Evolutionary conservation across 441 rosid species (phyloP).

Genomic region (Omphalea diandra): DNA sequence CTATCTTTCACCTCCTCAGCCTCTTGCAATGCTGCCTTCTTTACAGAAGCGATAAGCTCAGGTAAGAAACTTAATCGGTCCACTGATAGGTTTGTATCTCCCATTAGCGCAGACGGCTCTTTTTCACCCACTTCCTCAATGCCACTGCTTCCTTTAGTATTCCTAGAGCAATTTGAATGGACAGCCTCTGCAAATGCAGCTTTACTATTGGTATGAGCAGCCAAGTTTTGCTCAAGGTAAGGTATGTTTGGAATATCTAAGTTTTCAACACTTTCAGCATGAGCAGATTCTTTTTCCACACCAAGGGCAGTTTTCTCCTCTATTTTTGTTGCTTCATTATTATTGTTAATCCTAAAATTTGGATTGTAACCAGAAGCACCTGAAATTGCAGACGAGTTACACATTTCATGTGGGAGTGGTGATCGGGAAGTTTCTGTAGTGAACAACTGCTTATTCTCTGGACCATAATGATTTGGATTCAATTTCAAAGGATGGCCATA

Average conservation of each 20-base stretch:
- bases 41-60: slow-evolving; percentile 65
- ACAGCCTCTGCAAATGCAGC: slow-evolving; percentile 18
- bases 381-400: slow-evolving; percentile 36
- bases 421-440: slow-evolving; percentile 37
- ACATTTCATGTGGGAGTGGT: slow-evolving; percentile 36
- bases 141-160: slow-evolving; percentile 31
- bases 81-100: slow-evolving; percentile 45
- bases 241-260: slow-evolving; percentile 30
- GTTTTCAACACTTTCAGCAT: slow-evolving; percentile 31
- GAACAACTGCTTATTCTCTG: slow-evolving; percentile 36
- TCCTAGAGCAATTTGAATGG: slow-evolving; percentile 32
- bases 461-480: slow-evolving; percentile 35
- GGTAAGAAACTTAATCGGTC: slow-evolving; percentile 54
- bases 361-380: slow-evolving; percentile 27
- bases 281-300: slow-evolving; percentile 41
- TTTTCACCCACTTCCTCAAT: slow-evolving; percentile 34
- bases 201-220: slow-evolving; percentile 27
- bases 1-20: slow-evolving; percentile 65
- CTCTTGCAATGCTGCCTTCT: slow-evolving; percentile 78
- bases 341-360: slow-evolving; percentile 29
- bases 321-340: slow-evolving; percentile 32
- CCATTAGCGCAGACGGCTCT: slow-evolving; percentile 36
- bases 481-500: slow-evolving; percentile 33
- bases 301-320: slow-evolving; percentile 37
- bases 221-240: slow-evolving; percentile 26